phyloP scores from a whole-genome alignment of 2,329 filamentous ascomycete genomes.

The Phialemonium atrogriseum region DNA sequence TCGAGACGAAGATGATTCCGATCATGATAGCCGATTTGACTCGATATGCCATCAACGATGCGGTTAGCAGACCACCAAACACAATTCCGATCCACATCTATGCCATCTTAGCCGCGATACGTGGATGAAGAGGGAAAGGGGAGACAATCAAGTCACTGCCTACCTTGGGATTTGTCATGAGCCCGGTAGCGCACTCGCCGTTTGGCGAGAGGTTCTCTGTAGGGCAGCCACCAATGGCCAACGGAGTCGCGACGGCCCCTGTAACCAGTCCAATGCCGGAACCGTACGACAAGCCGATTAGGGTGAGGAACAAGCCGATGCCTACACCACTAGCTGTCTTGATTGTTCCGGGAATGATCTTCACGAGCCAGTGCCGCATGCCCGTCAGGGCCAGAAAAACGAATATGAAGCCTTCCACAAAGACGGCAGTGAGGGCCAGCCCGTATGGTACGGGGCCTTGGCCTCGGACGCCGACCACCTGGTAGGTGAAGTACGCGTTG shows the following conservation, averaged over 20 bases:
- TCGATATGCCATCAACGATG: slow-evolving; percentile 71
- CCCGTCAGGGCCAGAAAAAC: slow-evolving; percentile 56
- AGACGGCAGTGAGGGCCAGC: slow-evolving; percentile 55
- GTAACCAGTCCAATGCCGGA: slow-evolving; percentile 78
- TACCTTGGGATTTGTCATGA: slow-evolving; percentile 69
- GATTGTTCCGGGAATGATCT: slow-evolving; percentile 54
- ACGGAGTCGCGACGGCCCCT: slow-evolving; percentile 59
- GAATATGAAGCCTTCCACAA: slow-evolving; percentile 58
- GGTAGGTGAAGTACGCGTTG: slow-evolving; percentile 61
- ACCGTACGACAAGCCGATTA: slow-evolving; percentile 64
- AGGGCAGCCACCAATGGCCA: slow-evolving; percentile 69
- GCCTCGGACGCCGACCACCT: slow-evolving; percentile 55
- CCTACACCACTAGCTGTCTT: slow-evolving; percentile 59
- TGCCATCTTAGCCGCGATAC: background rate
- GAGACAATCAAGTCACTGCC: slow-evolving; percentile 8
- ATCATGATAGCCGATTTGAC: slow-evolving; percentile 69
- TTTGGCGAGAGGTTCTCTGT: slow-evolving; percentile 40
- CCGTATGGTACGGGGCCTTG: slow-evolving; percentile 48
- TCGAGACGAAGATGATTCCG: slow-evolving; percentile 62
- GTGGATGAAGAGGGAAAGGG: background rate
- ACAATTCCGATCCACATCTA: slow-evolving; percentile 81
- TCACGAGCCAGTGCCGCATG: slow-evolving; percentile 65
- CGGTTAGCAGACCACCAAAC: slow-evolving; percentile 69
- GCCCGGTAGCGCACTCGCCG: slow-evolving; percentile 41
- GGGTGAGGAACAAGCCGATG: slow-evolving; percentile 56